A percentile compares a stretch with the other conserved stretches of the same genome.
phyloP scores from a whole-genome alignment of 164 flowering plant genomes.

The Vitis cinerea region DNA sequence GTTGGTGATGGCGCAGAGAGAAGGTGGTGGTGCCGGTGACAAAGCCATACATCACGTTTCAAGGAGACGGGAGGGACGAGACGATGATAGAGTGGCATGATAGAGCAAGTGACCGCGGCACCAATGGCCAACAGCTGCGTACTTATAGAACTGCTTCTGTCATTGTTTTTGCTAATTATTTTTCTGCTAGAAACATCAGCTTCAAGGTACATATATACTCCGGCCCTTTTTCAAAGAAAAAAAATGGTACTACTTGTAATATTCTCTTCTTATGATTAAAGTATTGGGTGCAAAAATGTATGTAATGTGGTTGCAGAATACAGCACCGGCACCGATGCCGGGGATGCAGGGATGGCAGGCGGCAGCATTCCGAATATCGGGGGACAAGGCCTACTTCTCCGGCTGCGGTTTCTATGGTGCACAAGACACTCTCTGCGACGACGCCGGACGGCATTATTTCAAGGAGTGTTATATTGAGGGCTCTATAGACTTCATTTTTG shows the following conservation, averaged over 20 bases:
- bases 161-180: constrained; percentile 67
- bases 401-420: constrained; percentile 94
- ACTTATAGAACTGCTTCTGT: constrained; percentile 92
- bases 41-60: constrained; percentile 82
- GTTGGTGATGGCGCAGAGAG: constrained; percentile 53
- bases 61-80: constrained; percentile 74
- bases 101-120: constrained; percentile 70
- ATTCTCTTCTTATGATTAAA: background rate
- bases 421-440: constrained; percentile 91
- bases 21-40: constrained; percentile 81
- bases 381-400: constrained; percentile 85
- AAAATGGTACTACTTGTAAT: background rate
- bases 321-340: constrained; percentile 95
- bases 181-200: constrained; percentile 86
- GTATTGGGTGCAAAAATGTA: too few species aligned
- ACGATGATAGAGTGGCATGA: constrained; percentile 95
- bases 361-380: constrained; percentile 86
- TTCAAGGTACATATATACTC: constrained; percentile 62
- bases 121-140: constrained; percentile 80
- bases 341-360: constrained; percentile 98
- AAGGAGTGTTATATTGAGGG: constrained; percentile 93
- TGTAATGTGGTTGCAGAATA: constrained; percentile 46
- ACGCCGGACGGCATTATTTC: constrained; percentile 95
- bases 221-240: background rate
- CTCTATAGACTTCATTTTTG: constrained; percentile 95